Conservation (phyloP, 2,329 filamentous ascomycete species). For the Botrytis sinoallii region DNA sequence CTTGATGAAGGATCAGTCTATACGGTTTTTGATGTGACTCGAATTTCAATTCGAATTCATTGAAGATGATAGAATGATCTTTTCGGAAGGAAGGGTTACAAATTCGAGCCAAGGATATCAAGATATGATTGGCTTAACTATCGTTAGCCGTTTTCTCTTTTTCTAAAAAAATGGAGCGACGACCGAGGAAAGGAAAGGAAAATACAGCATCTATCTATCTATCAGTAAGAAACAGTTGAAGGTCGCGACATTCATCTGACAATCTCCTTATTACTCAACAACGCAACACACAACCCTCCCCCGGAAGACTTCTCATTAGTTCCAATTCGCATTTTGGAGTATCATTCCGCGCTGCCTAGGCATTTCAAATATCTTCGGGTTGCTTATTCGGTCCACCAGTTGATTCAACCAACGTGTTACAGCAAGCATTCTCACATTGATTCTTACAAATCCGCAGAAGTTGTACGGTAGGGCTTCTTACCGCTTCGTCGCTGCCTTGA, state of each 20-base stretch:
- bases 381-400: constrained; percentile 8
- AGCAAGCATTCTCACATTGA: constrained; percentile 11
- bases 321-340: not conserved
- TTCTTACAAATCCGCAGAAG: not conserved
- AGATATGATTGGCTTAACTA: constrained; percentile 15
- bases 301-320: constrained; percentile 3
- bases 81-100: not conserved
- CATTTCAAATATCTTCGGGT: not conserved
- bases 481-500: constrained; percentile 12
- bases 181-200: constrained; percentile 1
- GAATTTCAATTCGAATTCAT: not conserved
- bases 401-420: constrained; percentile 14
- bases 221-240: constrained; percentile 1
- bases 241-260: constrained; percentile 7
- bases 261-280: constrained; percentile 1
- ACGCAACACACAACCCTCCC: not conserved
- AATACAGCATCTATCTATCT: not conserved
- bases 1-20: not conserved
- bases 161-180: constrained; percentile 6
- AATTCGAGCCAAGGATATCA: not conserved
- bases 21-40: not conserved
- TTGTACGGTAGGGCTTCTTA: not conserved
- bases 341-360: constrained; percentile 1
- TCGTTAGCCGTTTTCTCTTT: constrained; percentile 5
- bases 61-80: not conserved